A percentile compares a stretch with the other conserved stretches of the same genome.
phyloP scores from a whole-genome alignment of 208 protist species.

The Novymonas esmeraldas region DNA sequence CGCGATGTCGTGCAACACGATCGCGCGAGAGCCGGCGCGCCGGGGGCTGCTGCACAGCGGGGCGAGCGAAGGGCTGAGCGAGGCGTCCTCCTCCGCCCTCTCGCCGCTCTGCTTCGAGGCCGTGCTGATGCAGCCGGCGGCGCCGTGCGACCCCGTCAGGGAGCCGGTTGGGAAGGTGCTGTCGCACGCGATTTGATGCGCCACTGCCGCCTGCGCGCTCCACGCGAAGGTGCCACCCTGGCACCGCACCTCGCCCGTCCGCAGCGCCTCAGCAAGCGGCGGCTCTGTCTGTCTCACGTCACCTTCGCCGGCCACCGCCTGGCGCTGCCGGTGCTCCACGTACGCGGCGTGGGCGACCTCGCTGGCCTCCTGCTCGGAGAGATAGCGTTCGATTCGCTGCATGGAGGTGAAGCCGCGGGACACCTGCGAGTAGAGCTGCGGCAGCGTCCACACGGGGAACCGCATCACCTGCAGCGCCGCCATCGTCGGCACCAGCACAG shows the following conservation, averaged over 20 bases:
- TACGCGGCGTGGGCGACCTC: constrained; percentile 19
- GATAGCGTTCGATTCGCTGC: constrained; percentile 63
- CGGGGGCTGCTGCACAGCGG: constrained; percentile 16
- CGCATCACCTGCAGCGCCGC: constrained; percentile 76
- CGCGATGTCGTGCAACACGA: constrained; percentile 59
- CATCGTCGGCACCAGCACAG: constrained; percentile 73
- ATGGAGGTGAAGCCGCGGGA: constrained; percentile 57
- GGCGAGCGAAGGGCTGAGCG: constrained; percentile 1
- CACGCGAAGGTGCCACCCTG: constrained; percentile 31
- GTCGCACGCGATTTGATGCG: constrained; percentile 15
- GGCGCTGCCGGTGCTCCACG: constrained; percentile 10
- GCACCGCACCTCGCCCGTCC: constrained; percentile 28
- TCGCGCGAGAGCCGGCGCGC: constrained; percentile 14
- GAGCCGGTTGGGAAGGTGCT: neutral
- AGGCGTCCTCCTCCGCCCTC: neutral
- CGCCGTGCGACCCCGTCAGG: neutral
- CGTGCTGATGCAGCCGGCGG: neutral
- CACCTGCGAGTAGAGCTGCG: constrained; percentile 62
- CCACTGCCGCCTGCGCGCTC: constrained; percentile 16
- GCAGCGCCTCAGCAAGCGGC: neutral
- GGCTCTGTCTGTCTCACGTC: neutral
- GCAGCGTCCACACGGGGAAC: constrained; percentile 67
- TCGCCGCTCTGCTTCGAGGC: neutral
- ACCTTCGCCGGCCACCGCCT: neutral
- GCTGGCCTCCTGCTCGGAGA: constrained; percentile 38